Percentiles rank a stretch among this genome's conserved stretches.
These are phyloP conservation scores for Kitagawia praeruptora DNA, from an alignment of 129 eudicot genomes.

Conservation along the genomic window DNA sequence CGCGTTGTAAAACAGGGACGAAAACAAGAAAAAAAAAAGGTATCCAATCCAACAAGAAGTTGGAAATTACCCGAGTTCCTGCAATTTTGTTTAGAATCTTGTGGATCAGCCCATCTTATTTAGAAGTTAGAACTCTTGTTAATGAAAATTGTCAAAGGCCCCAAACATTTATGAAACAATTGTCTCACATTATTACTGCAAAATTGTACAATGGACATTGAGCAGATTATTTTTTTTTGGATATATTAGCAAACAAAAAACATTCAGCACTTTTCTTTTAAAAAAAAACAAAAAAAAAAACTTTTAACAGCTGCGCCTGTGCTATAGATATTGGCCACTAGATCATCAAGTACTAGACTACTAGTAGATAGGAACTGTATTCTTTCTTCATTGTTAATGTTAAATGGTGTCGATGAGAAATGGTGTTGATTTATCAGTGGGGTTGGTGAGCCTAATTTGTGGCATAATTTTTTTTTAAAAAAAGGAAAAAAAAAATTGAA, in stretches of 20 bases:
- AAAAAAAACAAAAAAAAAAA: too few species aligned
- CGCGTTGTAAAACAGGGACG: too few species aligned
- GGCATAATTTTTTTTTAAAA: constrained; percentile 1
- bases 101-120: too few species aligned
- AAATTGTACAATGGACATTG: background rate
- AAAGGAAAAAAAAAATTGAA: background rate
- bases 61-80: too few species aligned
- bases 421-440: constrained; percentile 21
- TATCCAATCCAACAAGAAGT: too few species aligned
- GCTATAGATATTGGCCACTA: constrained; percentile 12
- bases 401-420: constrained; percentile 15
- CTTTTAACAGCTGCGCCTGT: background rate
- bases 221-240: background rate
- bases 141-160: too few species aligned
- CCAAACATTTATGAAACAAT: too few species aligned
- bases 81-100: too few species aligned
- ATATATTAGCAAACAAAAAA: background rate
- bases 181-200: too few species aligned
- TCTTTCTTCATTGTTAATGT: constrained; percentile 11
- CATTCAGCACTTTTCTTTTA: background rate
- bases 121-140: too few species aligned
- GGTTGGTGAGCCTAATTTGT: constrained; percentile 29
- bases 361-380: background rate
- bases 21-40: too few species aligned
- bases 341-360: constrained; percentile 1